Evolutionary conservation across 2,329 filamentous ascomycete species (phyloP).

Genomic region (Hypocrella siamensis): DNA sequence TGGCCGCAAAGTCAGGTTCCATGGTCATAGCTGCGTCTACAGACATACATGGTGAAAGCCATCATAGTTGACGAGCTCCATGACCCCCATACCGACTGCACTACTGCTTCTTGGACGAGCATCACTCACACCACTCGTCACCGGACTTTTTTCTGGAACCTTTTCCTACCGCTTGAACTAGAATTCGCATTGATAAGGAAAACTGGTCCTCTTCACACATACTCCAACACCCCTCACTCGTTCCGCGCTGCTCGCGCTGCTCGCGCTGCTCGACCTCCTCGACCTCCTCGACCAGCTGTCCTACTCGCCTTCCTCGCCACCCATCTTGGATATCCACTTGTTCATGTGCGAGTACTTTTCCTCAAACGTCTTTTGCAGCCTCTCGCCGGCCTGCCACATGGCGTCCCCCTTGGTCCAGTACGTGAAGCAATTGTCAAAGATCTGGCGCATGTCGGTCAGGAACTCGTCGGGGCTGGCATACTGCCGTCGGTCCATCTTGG

Average conservation of each 20-base stretch:
- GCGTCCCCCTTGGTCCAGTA: conserved; percentile 42
- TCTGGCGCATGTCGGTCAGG: conserved; percentile 40
- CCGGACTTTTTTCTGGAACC: no score
- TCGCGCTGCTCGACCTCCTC: neutral
- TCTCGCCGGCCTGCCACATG: conserved; percentile 39
- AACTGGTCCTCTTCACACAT: no score
- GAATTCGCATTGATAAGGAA: no score
- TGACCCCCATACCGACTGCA: no score
- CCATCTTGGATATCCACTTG: conserved; percentile 42
- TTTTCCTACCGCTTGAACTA: no score
- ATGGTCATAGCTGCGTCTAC: no score
- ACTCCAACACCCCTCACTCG: no score
- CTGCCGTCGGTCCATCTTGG: conserved; percentile 38
- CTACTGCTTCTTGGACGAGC: no score
- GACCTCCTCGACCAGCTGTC: neutral
- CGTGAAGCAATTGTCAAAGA: conserved; percentile 48
- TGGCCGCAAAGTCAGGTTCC: no score
- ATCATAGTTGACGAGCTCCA: no score
- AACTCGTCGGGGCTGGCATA: conserved; percentile 40
- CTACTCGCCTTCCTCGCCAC: conserved; percentile 18
- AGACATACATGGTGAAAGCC: no score
- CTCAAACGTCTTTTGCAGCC: conserved; percentile 41
- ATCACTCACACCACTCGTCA: no score
- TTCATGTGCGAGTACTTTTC: conserved; percentile 44
- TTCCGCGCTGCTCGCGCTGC: neutral